Evolutionary conservation across 139 green algal species (phyloP).

Genomic region (Tetraselmis striata): DNA sequence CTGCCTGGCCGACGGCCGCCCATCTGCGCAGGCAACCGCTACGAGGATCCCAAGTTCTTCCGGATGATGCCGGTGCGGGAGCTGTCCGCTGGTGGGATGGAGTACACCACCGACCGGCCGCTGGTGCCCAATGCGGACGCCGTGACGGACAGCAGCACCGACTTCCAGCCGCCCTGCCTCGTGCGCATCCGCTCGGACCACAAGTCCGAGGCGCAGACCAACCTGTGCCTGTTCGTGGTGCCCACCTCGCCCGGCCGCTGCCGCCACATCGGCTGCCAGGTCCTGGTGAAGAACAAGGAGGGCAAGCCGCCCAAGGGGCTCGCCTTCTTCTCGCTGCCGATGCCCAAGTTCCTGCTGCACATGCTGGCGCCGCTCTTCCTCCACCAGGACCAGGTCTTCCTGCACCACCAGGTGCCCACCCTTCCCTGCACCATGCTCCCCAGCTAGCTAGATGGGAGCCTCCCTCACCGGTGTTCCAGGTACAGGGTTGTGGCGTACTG

Average conservation of each 20-base stretch:
- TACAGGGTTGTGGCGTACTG: too few species aligned
- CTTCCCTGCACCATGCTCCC: too few species aligned
- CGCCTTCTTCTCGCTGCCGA: conserved; percentile 9
- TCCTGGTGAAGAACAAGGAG: conserved; percentile 3
- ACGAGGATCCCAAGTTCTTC: conserved; percentile 6
- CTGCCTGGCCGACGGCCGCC: too few species aligned
- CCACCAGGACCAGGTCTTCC: conserved; percentile 36
- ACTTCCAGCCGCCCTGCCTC: conserved; percentile 23
- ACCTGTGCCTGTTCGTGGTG: conserved; percentile 17
- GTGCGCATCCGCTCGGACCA: conserved; percentile 1
- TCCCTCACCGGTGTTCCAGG: too few species aligned
- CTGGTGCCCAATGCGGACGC: background rate
- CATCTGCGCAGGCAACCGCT: conserved; percentile 19
- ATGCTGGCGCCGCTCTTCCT: conserved; percentile 20
- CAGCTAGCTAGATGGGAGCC: too few species aligned
- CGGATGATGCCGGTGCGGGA: background rate
- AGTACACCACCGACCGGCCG: background rate
- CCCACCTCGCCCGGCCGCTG: conserved; percentile 16
- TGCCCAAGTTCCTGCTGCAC: conserved; percentile 18
- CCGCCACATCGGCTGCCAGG: conserved; percentile 24
- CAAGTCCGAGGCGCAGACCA: background rate
- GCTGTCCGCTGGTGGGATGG: background rate
- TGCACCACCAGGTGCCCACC: conserved; percentile 40
- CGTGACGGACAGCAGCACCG: background rate
- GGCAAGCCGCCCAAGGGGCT: conserved; percentile 1